Evolutionary conservation across 108 stramenopile genomes (phyloP).

Genomic region (Bacterosira constricta): DNA sequence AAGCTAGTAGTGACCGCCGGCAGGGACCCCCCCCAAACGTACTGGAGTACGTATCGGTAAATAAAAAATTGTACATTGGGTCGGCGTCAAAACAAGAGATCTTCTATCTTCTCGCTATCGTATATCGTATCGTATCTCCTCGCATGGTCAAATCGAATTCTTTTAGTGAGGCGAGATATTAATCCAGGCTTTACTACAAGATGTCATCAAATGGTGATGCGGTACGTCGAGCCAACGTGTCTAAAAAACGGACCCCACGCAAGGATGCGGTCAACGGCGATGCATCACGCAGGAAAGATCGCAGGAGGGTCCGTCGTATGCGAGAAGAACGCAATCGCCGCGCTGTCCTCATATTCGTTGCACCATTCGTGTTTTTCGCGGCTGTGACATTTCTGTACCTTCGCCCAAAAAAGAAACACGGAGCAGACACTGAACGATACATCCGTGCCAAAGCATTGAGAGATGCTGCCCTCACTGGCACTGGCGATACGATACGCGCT

Average conservation of each 20-base stretch:
- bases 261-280: background rate
- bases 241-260: background rate
- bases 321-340: conserved; percentile 17
- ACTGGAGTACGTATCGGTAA: too few relatives aligned
- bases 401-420: conserved; percentile 15
- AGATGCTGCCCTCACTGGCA: conserved; percentile 17
- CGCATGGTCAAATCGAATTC: background rate
- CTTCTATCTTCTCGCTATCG: too few relatives aligned
- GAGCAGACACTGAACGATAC: conserved; percentile 10
- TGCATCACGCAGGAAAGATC: conserved; percentile 12
- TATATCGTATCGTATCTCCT: too few relatives aligned
- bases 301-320: conserved; percentile 5
- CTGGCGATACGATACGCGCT: background rate
- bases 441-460: conserved; percentile 28
- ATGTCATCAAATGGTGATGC: conserved; percentile 17
- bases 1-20: too few relatives aligned
- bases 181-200: background rate
- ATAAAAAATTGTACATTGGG: too few relatives aligned
- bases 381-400: conserved; percentile 2
- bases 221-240: conserved; percentile 12
- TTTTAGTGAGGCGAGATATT: background rate
- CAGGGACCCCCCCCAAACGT: too few relatives aligned
- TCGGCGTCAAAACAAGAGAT: too few relatives aligned
- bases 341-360: background rate
- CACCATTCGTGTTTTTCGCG: background rate